phyloP scores from a whole-genome alignment of 495 filamentous ascomycete genomes.

The Penicillium mononematosum region DNA sequence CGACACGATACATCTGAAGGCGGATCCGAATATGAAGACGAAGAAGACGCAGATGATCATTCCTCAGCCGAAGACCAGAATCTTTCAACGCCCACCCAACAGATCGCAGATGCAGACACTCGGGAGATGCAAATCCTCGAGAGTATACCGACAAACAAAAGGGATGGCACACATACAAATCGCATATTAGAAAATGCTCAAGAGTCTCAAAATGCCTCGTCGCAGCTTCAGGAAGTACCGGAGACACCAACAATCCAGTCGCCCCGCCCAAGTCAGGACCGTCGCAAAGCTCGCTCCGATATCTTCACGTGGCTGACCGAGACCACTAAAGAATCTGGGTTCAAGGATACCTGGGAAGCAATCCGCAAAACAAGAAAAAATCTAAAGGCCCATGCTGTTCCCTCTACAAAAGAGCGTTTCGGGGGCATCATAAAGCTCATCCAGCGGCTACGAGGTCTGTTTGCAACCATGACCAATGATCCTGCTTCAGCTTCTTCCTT shows the following conservation, averaged over 20 bases:
- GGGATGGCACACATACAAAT: neutral
- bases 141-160: neutral
- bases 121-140: neutral
- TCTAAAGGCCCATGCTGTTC: neutral
- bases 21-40: neutral
- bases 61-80: neutral
- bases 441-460: neutral
- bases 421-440: neutral
- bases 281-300: neutral
- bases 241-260: neutral
- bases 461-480: neutral
- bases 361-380: neutral
- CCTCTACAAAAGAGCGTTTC: conserved; percentile 1
- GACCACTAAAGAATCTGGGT: conserved; percentile 2
- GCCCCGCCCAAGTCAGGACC: neutral
- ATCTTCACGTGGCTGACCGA: conserved; percentile 8
- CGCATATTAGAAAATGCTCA: neutral
- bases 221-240: neutral
- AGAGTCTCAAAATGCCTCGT: neutral
- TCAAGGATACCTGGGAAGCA: conserved; percentile 1
- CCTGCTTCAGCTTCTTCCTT: neutral
- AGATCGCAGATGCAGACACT: neutral
- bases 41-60: neutral
- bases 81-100: neutral
- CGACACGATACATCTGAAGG: neutral